Conservation (phyloP, 139 green algal species). For the Haematococcus lacustris region DNA sequence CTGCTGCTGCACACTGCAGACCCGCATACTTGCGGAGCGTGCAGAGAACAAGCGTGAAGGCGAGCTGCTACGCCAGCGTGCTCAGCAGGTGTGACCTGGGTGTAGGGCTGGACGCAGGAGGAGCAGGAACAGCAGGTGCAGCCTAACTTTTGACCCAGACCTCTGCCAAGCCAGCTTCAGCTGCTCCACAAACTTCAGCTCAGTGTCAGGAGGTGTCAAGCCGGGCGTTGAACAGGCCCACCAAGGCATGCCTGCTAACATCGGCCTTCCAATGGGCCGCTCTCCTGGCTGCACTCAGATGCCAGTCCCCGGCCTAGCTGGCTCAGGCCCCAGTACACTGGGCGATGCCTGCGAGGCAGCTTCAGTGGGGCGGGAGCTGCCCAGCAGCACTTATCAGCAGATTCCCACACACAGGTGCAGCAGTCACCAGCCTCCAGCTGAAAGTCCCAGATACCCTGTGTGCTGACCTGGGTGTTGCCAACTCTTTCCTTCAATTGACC, state of each 20-base stretch:
- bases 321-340: too few relatives aligned
- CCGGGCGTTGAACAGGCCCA: slow-evolving; percentile 2
- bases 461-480: too few relatives aligned
- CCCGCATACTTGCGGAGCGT: slow-evolving; percentile 34
- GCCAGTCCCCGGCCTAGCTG: too few relatives aligned
- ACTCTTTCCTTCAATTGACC: too few relatives aligned
- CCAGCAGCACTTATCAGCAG: too few relatives aligned
- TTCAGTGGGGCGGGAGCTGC: too few relatives aligned
- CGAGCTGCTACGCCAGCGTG: slow-evolving; percentile 24
- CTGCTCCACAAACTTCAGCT: neutral
- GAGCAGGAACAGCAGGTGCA: slow-evolving; percentile 11
- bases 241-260: neutral
- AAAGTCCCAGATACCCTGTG: too few relatives aligned
- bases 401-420: too few relatives aligned
- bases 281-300: too few relatives aligned
- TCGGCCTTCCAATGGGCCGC: neutral
- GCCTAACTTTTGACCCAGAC: neutral
- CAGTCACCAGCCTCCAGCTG: too few relatives aligned
- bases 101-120: neutral
- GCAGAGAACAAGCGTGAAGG: slow-evolving; percentile 34
- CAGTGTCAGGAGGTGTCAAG: neutral
- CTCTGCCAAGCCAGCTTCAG: neutral
- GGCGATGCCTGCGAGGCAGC: too few relatives aligned
- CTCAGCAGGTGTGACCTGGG: slow-evolving; percentile 14
- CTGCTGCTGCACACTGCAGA: slow-evolving; percentile 21